Percentiles rank a stretch among this genome's conserved stretches.
Conservation (phyloP, 495 filamentous ascomycete species). For the Hypoxylon crocopeplum region DNA sequence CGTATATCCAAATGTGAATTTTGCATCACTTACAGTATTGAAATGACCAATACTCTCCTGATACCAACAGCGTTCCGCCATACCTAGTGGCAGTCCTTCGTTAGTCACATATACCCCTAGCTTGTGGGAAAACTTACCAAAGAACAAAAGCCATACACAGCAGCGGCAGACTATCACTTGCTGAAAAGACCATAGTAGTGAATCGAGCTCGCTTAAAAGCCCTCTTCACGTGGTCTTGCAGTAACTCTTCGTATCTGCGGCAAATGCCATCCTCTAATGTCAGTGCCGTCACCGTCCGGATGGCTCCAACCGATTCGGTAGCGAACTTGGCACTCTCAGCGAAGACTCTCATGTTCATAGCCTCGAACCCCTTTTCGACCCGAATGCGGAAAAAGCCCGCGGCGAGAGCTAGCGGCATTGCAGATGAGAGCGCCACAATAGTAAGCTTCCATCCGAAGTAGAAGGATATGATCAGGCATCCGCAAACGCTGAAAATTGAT, state of each 20-base stretch:
- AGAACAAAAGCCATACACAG: slow-evolving; percentile 64
- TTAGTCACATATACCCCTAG: background rate
- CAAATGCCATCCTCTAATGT: slow-evolving; percentile 61
- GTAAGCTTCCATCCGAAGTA: slow-evolving; percentile 65
- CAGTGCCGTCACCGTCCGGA: slow-evolving; percentile 62
- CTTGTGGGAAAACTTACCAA: slow-evolving; percentile 53
- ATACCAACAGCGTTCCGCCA: slow-evolving; percentile 51
- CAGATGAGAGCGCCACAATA: slow-evolving; percentile 55
- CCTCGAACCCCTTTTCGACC: slow-evolving; percentile 60
- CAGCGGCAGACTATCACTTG: slow-evolving; percentile 57
- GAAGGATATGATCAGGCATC: slow-evolving; percentile 58
- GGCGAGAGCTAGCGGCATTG: slow-evolving; percentile 57
- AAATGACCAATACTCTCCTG: slow-evolving; percentile 51
- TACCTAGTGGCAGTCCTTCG: slow-evolving; percentile 37
- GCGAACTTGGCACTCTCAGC: slow-evolving; percentile 63
- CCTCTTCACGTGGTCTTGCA: slow-evolving; percentile 57
- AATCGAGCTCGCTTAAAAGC: slow-evolving; percentile 60
- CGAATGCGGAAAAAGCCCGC: slow-evolving; percentile 60
- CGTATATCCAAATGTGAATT: background rate
- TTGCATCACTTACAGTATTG: slow-evolving; percentile 48
- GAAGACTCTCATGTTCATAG: slow-evolving; percentile 59
- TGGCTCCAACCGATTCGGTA: slow-evolving; percentile 62
- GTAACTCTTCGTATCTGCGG: slow-evolving; percentile 54
- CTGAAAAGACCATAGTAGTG: slow-evolving; percentile 58
- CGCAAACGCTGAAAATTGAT: slow-evolving; percentile 56